These are phyloP conservation scores for Vicia villosa DNA, from an alignment of 306 rosid genomes.

Conservation along the genomic window DNA sequence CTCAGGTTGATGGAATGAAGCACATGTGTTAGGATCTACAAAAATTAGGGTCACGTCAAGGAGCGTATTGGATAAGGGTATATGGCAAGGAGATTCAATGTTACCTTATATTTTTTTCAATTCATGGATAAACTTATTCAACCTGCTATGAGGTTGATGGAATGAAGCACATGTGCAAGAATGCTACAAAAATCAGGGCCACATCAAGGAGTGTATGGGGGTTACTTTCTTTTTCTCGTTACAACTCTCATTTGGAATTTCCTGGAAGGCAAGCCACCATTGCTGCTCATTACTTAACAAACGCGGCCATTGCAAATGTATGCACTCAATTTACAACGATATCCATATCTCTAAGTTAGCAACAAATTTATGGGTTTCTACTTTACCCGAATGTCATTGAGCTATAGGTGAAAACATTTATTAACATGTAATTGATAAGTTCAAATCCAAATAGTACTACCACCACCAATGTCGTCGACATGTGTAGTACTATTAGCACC, in stretches of 20 bases:
- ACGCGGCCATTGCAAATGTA: too few relatives aligned
- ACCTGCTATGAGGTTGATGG: neutral
- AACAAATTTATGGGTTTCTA: too few relatives aligned
- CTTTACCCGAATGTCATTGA: too few relatives aligned
- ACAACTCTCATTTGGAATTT: neutral
- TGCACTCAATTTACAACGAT: neutral
- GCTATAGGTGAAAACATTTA: too few relatives aligned
- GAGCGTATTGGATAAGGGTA: too few relatives aligned
- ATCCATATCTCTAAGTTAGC: neutral
- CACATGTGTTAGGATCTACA: neutral
- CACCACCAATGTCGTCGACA: too few relatives aligned
- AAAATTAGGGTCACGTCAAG: neutral
- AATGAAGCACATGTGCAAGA: neutral
- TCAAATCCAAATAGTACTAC: too few relatives aligned
- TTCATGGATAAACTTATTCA: too few relatives aligned
- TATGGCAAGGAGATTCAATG: neutral
- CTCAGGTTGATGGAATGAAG: neutral
- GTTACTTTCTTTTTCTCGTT: neutral
- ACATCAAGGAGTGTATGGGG: neutral
- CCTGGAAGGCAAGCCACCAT: neutral
- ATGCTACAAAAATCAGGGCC: neutral
- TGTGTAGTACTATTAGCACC: too few relatives aligned
- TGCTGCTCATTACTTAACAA: neutral
- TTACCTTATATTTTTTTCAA: neutral
- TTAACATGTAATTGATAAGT: too few relatives aligned